Evolutionary conservation across 2,329 filamentous ascomycete species (phyloP), one percentile per base, ranked within the genome.

Genomic region (Beauveria australis): DNA sequence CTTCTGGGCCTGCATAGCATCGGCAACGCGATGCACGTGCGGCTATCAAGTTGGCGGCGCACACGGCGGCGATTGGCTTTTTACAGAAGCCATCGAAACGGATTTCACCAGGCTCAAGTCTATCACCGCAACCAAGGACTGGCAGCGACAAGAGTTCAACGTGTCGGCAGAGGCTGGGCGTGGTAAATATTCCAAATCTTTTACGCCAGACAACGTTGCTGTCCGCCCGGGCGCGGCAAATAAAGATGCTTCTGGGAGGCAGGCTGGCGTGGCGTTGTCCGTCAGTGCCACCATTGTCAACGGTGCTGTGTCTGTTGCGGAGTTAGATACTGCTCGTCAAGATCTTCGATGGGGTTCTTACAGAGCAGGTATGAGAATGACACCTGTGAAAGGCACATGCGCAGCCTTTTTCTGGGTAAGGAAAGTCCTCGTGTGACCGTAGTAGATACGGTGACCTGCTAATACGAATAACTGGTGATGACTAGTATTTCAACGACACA

Each of bases 391-490:
- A 1, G 89, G 89, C 28, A 92, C 89, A 1, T 92, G 89, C 70
- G 85, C 83, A 33, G 89, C 89, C 7, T 92, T 92, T 74, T 92
- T 92, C 73, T 93, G 88, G 85, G 86, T 89, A 69, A 67, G 53
- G 16, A 43, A 40, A n/a, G 5, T 16, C 26, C 37, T 59, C 48
- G 26, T 53, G 48, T 18, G n/a, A 59, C 33, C 51, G 19, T 55
- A 26, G 46, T 63, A 51, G 7, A 43, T 12, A 43, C 28, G 41
- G 28, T 18, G 40, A 53, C 28, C 33, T 9, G 43, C 28, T 18
- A 43, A 37, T 24, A 24, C 66, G 66, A 51, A 68, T 51, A 58
- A 53, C 26, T 46, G 16, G 41, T 2, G 18, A 40, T 52, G 40
- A 44, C 63, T 26, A 90, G 88, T 92, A 90, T 72, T 84, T 83